These are phyloP conservation scores for Beauveria australis DNA, from an alignment of 2,329 filamentous ascomycete genomes.

Conservation along the genomic window DNA sequence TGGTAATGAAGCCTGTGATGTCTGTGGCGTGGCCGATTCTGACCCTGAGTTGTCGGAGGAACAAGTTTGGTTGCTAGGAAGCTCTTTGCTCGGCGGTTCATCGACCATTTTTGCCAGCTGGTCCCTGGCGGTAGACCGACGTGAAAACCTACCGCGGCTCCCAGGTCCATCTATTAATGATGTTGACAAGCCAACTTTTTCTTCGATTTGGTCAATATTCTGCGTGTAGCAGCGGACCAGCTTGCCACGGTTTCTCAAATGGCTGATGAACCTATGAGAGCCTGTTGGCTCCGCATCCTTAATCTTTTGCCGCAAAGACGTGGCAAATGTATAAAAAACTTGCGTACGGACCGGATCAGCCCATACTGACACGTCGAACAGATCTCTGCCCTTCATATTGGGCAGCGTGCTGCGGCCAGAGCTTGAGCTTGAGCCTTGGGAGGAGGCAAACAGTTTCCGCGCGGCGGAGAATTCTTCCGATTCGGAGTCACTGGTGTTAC, in stretches of 20 bases:
- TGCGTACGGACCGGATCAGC: constrained; percentile 58
- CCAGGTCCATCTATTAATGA: constrained; percentile 55
- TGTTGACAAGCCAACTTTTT: constrained; percentile 59
- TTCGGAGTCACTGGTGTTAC: constrained; percentile 35
- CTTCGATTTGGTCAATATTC: constrained; percentile 67
- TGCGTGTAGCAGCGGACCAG: constrained; percentile 67
- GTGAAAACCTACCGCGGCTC: constrained; percentile 50
- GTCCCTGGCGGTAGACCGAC: constrained; percentile 31
- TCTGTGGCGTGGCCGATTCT: not conserved
- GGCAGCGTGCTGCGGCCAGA: constrained; percentile 34
- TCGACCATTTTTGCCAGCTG: constrained; percentile 31
- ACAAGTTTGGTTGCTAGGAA: constrained; percentile 11
- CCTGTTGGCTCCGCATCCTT: constrained; percentile 54
- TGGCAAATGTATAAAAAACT: constrained; percentile 65
- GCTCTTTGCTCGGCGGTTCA: constrained; percentile 18
- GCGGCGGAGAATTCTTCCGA: constrained; percentile 35
- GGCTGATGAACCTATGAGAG: constrained; percentile 61
- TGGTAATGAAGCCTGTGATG: not conserved
- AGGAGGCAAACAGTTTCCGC: constrained; percentile 30
- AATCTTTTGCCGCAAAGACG: constrained; percentile 57
- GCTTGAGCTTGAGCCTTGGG: constrained; percentile 28
- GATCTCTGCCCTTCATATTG: constrained; percentile 60
- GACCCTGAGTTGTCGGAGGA: constrained; percentile 4
- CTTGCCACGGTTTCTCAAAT: constrained; percentile 58
- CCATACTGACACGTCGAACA: constrained; percentile 66